Conservation (phyloP, 192 early-diverging fungal species). For the Backusella sp. region DNA sequence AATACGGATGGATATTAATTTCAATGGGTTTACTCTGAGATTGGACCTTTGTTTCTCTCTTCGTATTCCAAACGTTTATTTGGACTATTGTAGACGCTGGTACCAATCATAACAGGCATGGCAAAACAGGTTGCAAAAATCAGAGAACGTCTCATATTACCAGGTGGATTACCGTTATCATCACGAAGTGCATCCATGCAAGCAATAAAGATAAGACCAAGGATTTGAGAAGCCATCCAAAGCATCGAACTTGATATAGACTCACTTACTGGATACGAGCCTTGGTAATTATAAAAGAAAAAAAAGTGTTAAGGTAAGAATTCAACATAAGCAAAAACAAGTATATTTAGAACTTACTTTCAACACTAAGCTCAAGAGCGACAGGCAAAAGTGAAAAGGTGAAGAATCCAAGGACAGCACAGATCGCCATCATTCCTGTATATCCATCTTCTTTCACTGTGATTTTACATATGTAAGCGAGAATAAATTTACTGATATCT, state of each 20-base stretch:
- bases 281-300: constrained; percentile 6
- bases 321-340: not conserved
- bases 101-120: constrained; percentile 4
- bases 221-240: constrained; percentile 30
- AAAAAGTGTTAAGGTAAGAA: not conserved
- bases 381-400: constrained; percentile 33
- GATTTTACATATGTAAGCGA: not conserved
- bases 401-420: constrained; percentile 30
- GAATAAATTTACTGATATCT: not conserved
- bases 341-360: constrained; percentile 23
- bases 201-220: constrained; percentile 29
- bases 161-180: constrained; percentile 19
- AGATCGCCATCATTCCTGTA: constrained; percentile 18
- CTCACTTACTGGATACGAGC: constrained; percentile 32
- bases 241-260: constrained; percentile 29
- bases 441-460: constrained; percentile 40
- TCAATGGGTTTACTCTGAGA: not conserved
- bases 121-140: constrained; percentile 23
- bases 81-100: constrained; percentile 27
- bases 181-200: constrained; percentile 23
- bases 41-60: not conserved
- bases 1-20: not conserved
- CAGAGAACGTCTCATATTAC: constrained; percentile 28
- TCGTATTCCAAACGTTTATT: constrained; percentile 36
- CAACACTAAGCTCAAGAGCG: constrained; percentile 35